phyloP scores from a whole-genome alignment of 345 rosid genomes.

The Geranium rotundifolium region DNA sequence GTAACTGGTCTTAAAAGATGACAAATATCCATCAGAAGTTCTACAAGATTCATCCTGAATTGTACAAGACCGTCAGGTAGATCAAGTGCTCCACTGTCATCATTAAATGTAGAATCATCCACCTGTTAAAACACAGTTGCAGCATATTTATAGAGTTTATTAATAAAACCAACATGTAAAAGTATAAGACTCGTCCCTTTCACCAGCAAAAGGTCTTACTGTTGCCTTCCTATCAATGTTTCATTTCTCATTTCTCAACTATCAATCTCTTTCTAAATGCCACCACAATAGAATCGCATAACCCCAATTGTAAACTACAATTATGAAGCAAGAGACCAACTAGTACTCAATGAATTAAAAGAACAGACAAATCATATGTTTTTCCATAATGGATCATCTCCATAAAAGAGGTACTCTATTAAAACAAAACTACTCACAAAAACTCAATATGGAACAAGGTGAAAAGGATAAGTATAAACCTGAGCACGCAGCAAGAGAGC shows the following conservation, averaged over 20 bases:
- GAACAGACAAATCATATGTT: no score
- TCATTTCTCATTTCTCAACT: no score
- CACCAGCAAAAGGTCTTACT: no score
- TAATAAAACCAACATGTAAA: neutral
- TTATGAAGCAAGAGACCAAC: no score
- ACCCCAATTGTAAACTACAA: no score
- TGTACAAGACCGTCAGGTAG: constrained; percentile 82
- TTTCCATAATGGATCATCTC: no score
- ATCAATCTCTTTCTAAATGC: no score
- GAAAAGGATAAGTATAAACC: constrained; percentile 28
- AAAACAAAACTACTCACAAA: neutral
- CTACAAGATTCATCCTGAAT: constrained; percentile 76
- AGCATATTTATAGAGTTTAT: neutral
- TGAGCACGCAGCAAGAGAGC: constrained; percentile 77
- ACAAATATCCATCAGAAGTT: constrained; percentile 82
- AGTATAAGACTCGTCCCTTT: no score
- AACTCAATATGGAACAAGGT: neutral
- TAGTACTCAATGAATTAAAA: no score
- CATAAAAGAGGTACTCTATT: neutral
- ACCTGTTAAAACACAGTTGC: constrained; percentile 38
- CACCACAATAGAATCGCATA: no score
- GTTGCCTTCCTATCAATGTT: no score
- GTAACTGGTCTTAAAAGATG: constrained; percentile 58
- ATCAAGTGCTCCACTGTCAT: constrained; percentile 43
- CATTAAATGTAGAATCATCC: constrained; percentile 60